Evolutionary conservation across 2,329 filamentous ascomycete species (phyloP).

Genomic region (Zasmidium cellare): DNA sequence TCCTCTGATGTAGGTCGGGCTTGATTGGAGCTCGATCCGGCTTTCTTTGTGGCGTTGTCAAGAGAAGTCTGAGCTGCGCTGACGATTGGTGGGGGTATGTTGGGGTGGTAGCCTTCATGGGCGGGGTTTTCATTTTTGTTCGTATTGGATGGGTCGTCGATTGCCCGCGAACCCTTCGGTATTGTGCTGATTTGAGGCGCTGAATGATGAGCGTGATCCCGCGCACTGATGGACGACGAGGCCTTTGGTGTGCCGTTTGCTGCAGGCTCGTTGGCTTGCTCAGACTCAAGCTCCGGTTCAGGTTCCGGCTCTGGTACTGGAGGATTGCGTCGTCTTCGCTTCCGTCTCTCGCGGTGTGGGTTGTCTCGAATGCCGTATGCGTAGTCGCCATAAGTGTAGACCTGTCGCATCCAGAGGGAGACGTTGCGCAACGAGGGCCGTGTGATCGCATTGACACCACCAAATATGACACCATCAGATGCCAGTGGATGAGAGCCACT

Average conservation of each 20-base stretch:
- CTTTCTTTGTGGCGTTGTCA: slow-evolving; percentile 41
- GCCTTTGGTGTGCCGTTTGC: background rate
- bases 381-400: slow-evolving; percentile 79
- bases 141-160: background rate
- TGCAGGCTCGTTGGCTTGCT: slow-evolving; percentile 6
- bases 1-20: slow-evolving; percentile 10
- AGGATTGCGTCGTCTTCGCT: slow-evolving; percentile 42
- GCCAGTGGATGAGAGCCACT: slow-evolving; percentile 65
- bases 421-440: slow-evolving; percentile 70
- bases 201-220: slow-evolving; percentile 9
- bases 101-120: slow-evolving; percentile 27
- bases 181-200: background rate
- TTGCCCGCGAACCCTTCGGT: background rate
- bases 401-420: slow-evolving; percentile 82
- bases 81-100: slow-evolving; percentile 50
- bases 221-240: slow-evolving; percentile 5
- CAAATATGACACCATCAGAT: slow-evolving; percentile 82
- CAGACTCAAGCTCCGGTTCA: slow-evolving; percentile 9
- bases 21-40: slow-evolving; percentile 15
- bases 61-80: slow-evolving; percentile 45
- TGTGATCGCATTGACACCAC: slow-evolving; percentile 74
- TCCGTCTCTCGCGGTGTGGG: slow-evolving; percentile 64
- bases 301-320: slow-evolving; percentile 1
- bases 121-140: slow-evolving; percentile 7
- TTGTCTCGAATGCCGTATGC: slow-evolving; percentile 85